Percentiles rank a stretch among this genome's conserved stretches.
Evolutionary conservation across 768 basidiomycete species (phyloP).

Genomic region (Termitomyces sp.): DNA sequence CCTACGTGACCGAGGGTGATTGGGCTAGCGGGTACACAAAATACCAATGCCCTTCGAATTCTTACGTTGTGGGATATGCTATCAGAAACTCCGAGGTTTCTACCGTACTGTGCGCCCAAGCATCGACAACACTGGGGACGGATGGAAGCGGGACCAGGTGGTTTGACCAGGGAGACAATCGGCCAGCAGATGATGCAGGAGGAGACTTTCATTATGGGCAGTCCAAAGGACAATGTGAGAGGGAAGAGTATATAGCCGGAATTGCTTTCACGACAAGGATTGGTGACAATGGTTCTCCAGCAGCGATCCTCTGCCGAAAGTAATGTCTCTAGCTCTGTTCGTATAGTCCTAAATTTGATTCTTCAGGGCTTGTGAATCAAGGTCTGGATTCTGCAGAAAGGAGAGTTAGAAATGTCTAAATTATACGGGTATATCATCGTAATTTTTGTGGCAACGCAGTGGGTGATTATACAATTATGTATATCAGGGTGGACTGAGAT

Average conservation of each 20-base stretch:
- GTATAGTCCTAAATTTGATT: neutral
- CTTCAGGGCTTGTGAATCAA: neutral
- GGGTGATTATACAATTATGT: neutral
- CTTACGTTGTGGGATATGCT: constrained; percentile 14
- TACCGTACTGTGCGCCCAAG: constrained; percentile 13
- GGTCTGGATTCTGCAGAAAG: neutral
- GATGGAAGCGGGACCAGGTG: constrained; percentile 11
- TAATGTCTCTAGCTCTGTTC: neutral
- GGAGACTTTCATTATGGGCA: constrained; percentile 14
- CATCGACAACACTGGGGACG: constrained; percentile 7
- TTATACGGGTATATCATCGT: neutral
- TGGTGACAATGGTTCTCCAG: constrained; percentile 11
- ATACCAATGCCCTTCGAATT: constrained; percentile 15
- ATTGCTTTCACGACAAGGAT: constrained; percentile 16
- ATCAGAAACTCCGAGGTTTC: constrained; percentile 14
- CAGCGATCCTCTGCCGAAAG: constrained; percentile 13
- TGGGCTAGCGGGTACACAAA: constrained; percentile 17
- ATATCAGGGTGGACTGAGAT: neutral
- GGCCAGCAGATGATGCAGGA: constrained; percentile 7
- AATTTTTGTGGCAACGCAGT: neutral
- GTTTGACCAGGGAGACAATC: constrained; percentile 14
- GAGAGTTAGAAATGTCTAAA: neutral
- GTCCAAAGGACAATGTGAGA: constrained; percentile 13
- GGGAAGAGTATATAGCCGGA: constrained; percentile 14
- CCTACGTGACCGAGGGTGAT: constrained; percentile 12